Evolutionary conservation across 164 flowering plant genomes (phyloP).

Genomic region (Aristolochia contorta): DNA sequence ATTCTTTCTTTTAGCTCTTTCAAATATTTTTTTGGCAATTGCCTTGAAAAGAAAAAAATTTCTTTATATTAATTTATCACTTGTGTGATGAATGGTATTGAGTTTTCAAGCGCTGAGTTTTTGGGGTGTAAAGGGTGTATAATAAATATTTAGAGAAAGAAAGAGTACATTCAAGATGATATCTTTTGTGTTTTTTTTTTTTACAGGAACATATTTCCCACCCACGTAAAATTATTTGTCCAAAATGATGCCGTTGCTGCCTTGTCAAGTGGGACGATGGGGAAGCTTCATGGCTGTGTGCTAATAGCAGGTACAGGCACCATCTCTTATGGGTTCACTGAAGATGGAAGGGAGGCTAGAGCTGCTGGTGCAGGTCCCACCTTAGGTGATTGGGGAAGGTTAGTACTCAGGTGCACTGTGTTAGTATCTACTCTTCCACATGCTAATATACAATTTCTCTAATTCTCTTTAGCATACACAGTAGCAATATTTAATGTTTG

Average conservation of each 20-base stretch:
- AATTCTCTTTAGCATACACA: not conserved
- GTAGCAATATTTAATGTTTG: too few species aligned
- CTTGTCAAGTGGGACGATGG: slow-evolving; percentile 90
- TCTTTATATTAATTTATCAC: not conserved
- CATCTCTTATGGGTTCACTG: slow-evolving; percentile 80
- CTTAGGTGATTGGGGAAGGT: slow-evolving; percentile 99
- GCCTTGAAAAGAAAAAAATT: not conserved
- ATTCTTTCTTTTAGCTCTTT: not conserved
- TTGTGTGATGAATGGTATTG: not conserved
- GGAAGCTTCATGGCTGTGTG: slow-evolving; percentile 94
- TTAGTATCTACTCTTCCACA: too few species aligned
- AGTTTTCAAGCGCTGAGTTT: not conserved
- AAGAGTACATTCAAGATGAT: not conserved
- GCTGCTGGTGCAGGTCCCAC: slow-evolving; percentile 98
- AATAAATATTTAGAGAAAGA: too few species aligned
- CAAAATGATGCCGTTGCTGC: slow-evolving; percentile 97
- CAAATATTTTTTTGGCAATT: not conserved
- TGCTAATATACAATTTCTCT: not conserved
- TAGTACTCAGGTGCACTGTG: not conserved
- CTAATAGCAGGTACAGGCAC: slow-evolving; percentile 92
- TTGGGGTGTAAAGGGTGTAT: too few species aligned
- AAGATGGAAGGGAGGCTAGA: slow-evolving; percentile 89
- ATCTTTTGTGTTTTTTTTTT: not conserved
- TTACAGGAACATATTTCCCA: slow-evolving; percentile 63
- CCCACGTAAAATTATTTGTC: slow-evolving; percentile 60